phyloP scores from a whole-genome alignment of 768 basidiomycete genomes.

The Suillus variegatus region DNA sequence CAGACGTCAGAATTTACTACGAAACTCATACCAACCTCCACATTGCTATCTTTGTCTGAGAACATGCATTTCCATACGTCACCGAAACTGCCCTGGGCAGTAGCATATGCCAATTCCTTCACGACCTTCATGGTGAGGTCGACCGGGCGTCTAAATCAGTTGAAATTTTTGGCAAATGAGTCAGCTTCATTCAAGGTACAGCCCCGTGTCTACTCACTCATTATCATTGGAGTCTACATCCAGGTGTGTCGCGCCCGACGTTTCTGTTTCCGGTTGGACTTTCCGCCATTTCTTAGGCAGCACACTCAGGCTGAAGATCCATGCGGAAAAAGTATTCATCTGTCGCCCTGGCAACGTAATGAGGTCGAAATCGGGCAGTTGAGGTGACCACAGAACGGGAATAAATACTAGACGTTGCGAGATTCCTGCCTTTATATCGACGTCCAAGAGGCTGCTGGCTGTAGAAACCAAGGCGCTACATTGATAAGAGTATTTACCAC shows the following conservation, averaged over 20 bases:
- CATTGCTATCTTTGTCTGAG: conserved; percentile 15
- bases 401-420: background rate
- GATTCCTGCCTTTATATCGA: background rate
- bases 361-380: background rate
- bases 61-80: conserved; percentile 27
- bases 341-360: background rate
- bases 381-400: background rate
- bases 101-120: conserved; percentile 21
- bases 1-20: background rate
- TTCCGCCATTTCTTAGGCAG: background rate
- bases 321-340: background rate
- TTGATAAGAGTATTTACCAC: too few species aligned
- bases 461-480: too few species aligned
- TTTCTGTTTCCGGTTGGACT: background rate
- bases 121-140: conserved; percentile 18
- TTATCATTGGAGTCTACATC: background rate
- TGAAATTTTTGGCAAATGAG: background rate
- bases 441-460: too few species aligned
- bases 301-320: background rate
- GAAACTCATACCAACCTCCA: conserved; percentile 19
- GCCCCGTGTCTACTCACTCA: background rate
- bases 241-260: background rate
- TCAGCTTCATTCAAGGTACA: background rate
- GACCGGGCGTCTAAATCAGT: background rate
- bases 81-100: conserved; percentile 23